Base-by-base conservation (phyloP, 75 land plant species). In the Pinus albicaulis region DNA sequence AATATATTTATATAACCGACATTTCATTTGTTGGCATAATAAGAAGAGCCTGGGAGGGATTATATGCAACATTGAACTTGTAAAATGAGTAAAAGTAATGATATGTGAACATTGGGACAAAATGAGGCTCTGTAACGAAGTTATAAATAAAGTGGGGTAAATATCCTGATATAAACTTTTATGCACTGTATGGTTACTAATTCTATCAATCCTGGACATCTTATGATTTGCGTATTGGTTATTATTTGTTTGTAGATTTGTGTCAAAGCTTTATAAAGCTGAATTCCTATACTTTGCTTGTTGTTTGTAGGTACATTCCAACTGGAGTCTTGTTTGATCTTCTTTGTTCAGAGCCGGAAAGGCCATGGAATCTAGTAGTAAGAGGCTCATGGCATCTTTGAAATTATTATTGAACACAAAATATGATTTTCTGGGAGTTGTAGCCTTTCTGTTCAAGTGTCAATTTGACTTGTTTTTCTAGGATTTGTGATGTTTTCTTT, bases 281-380 rank as follows among this genome's bases (percentile, higher is more conserved):
- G 24, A 68, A 38, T 41, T 53, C 11, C 64, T 41, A 5, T 44
- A 41, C 52, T 20, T 6, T 38, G 34, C 26, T 3, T 23, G 8
- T 38, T 20, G 23, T 44, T 69, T 38, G 55, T 82, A 96, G 99
- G 99, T 85, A 96, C 66, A 86, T 96, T 77, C 99, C 99, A 13
- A 94, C 82, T 28, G 99, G 98, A 48, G 99, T 92, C 71, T 91
- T 97, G n/a, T 97, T 90, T 87, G 99, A 97, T 82, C 89, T 97
- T 73, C 83, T 97, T 56, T 95, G 98, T 86, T 81, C 89, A 56
- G 98, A 94, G 76, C 93, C 95, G 22, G 92, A 94, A 80, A 86
- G 99, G 74, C 99, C 99, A 19, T 97, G 99, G 99, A 94, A 94
- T 74, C 59, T 97, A 52, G 89, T 92, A 82, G 99, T 97, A 89